Evolutionary conservation across 2,329 filamentous ascomycete genomes (phyloP).

Genomic region (Kalaharituber pfeilii): DNA sequence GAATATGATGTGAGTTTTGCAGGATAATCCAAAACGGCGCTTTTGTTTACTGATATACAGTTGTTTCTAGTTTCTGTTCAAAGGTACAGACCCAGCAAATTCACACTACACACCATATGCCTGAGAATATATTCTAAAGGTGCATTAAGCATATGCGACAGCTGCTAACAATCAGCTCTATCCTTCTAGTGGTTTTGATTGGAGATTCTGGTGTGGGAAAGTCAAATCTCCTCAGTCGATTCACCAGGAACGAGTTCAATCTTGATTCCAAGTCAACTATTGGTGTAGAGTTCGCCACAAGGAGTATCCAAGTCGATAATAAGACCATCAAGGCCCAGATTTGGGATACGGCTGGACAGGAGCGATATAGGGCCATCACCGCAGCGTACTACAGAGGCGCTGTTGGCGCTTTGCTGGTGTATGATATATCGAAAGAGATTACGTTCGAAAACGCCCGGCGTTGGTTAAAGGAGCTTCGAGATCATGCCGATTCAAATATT

Average conservation of each 20-base stretch:
- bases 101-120: too few relatives aligned
- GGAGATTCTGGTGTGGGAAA: constrained; percentile 99
- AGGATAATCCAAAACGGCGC: constrained; percentile 22
- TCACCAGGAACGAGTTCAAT: constrained; percentile 99
- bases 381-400: constrained; percentile 98
- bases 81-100: too few relatives aligned
- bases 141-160: too few relatives aligned
- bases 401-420: constrained; percentile 90
- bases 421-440: constrained; percentile 99
- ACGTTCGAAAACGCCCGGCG: constrained; percentile 98
- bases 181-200: constrained; percentile 51
- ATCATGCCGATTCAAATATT: constrained; percentile 96
- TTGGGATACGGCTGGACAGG: constrained; percentile 98
- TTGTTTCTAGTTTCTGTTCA: constrained; percentile 79
- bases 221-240: constrained; percentile 97
- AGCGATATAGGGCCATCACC: constrained; percentile 97
- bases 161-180: background rate
- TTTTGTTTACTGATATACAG: constrained; percentile 20
- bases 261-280: constrained; percentile 99
- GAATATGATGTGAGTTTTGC: constrained; percentile 90
- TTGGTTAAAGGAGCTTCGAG: constrained; percentile 96
- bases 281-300: constrained; percentile 96
- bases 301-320: constrained; percentile 94
- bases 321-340: constrained; percentile 99
- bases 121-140: too few relatives aligned